These are phyloP conservation scores for Antitrichia curtipendula DNA, from an alignment of 225 moss, liverwort and hornwort genomes.

Conservation along the genomic window DNA sequence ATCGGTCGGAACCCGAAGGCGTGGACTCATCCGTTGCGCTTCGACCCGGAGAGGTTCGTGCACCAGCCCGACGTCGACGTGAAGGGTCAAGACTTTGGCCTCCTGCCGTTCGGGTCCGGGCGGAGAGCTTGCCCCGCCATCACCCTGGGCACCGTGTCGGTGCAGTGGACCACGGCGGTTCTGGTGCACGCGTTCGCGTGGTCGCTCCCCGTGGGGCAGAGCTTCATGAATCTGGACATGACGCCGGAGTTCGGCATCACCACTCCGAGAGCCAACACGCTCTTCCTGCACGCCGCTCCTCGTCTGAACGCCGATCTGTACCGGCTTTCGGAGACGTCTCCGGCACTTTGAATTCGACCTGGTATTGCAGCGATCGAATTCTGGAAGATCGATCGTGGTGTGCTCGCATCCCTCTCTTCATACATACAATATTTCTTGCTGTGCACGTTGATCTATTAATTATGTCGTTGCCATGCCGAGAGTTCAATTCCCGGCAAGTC, in stretches of 20 bases:
- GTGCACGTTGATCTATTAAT: neutral
- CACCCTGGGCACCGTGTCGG: neutral
- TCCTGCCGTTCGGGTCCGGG: conserved; percentile 27
- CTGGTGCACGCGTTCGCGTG: conserved; percentile 13
- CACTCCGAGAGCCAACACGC: neutral
- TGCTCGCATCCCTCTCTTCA: neutral
- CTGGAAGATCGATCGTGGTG: neutral
- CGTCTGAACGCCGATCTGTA: neutral
- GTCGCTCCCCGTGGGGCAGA: neutral
- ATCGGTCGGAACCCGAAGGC: conserved; percentile 1
- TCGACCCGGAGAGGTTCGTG: conserved; percentile 30
- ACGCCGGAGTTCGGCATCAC: conserved; percentile 13
- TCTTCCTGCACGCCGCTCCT: neutral
- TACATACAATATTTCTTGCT: too few species aligned
- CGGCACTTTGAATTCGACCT: neutral
- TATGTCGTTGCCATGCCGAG: neutral
- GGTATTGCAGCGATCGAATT: neutral
- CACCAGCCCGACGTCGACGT: neutral
- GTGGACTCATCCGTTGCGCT: conserved; percentile 7
- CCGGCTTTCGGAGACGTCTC: neutral
- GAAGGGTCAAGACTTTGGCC: neutral
- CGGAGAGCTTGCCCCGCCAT: conserved; percentile 19
- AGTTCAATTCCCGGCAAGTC: neutral
- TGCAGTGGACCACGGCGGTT: conserved; percentile 9
- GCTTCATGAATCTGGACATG: conserved; percentile 3